phyloP scores from a whole-genome alignment of 2,329 filamentous ascomycete genomes.

The Sporothrix phasma region DNA sequence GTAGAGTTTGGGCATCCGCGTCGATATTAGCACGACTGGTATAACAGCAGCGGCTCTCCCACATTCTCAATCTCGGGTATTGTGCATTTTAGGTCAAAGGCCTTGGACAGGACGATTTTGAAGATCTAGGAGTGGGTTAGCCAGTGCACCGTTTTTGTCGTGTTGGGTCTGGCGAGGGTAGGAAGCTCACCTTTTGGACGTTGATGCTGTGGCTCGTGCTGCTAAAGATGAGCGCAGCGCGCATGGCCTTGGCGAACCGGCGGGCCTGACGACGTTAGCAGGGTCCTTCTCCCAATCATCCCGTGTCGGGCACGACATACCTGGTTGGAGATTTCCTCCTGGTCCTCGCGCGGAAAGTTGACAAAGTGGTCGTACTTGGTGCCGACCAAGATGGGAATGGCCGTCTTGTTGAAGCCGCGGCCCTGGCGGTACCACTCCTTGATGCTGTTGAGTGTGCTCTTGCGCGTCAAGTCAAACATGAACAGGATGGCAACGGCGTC shows the following conservation, averaged over 20 bases:
- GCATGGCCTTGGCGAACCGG: slow-evolving; percentile 96
- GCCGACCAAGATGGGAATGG: slow-evolving; percentile 94
- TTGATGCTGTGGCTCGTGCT: slow-evolving; percentile 99
- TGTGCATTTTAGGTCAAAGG: slow-evolving; percentile 96
- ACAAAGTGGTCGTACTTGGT: slow-evolving; percentile 99
- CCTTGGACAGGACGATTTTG: slow-evolving; percentile 98
- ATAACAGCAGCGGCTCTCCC: slow-evolving; percentile 87
- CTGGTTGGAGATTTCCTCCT: slow-evolving; percentile 97
- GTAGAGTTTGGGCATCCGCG: not conserved
- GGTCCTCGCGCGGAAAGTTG: slow-evolving; percentile 93
- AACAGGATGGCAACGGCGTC: slow-evolving; percentile 97
- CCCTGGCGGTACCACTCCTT: slow-evolving; percentile 99
- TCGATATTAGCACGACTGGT: slow-evolving; percentile 50
- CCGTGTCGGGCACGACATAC: slow-evolving; percentile 35
- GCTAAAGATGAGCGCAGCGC: slow-evolving; percentile 93
- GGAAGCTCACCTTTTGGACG: slow-evolving; percentile 70
- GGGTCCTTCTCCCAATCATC: not conserved
- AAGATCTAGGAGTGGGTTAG: slow-evolving; percentile 61
- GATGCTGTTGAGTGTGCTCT: slow-evolving; percentile 97
- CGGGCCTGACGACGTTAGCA: slow-evolving; percentile 53
- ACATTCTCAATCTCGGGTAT: slow-evolving; percentile 98
- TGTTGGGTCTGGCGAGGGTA: too few relatives aligned
- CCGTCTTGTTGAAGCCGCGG: slow-evolving; percentile 97
- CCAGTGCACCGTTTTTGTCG: too few relatives aligned
- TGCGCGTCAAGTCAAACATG: slow-evolving; percentile 98